Conservation (phyloP, 208 protist species). For the Trypanosomatidae sp. region DNA sequence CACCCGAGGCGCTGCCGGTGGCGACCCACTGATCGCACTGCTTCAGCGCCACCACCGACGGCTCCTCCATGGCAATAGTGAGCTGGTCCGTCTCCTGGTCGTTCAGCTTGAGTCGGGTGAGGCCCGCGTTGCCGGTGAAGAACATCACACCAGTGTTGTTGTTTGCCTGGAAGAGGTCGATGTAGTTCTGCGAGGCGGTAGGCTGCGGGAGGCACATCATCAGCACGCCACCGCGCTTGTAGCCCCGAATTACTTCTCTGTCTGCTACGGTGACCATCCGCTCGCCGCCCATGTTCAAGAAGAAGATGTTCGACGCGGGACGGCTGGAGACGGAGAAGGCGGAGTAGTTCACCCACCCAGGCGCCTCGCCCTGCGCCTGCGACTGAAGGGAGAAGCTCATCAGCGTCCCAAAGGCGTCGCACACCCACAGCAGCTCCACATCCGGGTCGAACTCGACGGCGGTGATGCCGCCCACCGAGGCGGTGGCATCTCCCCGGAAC, state of each 20-base stretch:
- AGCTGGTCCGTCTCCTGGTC: constrained; percentile 38
- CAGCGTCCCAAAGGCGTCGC: constrained; percentile 81
- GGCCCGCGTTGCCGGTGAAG: constrained; percentile 79
- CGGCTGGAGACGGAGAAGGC: constrained; percentile 74
- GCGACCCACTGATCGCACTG: constrained; percentile 73
- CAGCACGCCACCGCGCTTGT: constrained; percentile 76
- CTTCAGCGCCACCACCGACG: constrained; percentile 54
- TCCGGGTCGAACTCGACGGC: constrained; percentile 88
- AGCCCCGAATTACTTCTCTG: constrained; percentile 73
- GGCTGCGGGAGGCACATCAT: constrained; percentile 65
- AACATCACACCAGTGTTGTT: constrained; percentile 66
- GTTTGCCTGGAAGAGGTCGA: constrained; percentile 79
- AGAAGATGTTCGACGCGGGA: constrained; percentile 63
- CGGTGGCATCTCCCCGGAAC: constrained; percentile 56
- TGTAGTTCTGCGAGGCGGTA: constrained; percentile 67
- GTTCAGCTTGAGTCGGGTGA: constrained; percentile 63
- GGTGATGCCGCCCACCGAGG: constrained; percentile 67
- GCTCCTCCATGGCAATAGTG: constrained; percentile 62
- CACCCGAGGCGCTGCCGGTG: constrained; percentile 61
- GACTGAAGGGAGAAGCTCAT: constrained; percentile 75
- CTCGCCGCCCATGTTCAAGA: constrained; percentile 58
- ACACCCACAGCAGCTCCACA: constrained; percentile 85
- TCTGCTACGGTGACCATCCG: constrained; percentile 81
- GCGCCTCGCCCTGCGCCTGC: constrained; percentile 53
- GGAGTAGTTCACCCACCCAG: constrained; percentile 75